Base-by-base conservation (phyloP, 768 basidiomycete genomes). In the Lentinula aciculospora region DNA sequence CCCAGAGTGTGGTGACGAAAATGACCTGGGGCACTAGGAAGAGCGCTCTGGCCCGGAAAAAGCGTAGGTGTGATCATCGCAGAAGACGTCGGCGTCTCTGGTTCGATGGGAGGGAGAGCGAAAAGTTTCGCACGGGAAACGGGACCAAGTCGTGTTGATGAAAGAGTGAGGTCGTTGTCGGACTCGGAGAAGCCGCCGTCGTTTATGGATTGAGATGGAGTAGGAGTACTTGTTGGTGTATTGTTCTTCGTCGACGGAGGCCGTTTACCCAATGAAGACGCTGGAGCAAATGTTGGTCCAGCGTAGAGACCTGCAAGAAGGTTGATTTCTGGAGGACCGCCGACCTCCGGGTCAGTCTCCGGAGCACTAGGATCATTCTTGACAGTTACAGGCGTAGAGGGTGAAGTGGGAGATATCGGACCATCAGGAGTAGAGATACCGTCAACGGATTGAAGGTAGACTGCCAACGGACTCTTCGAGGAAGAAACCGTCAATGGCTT, bases 71-170 rank as follows among this genome's bases (percentile, higher is more conserved):
- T 56, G 27, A 45, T 34, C 72, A 80, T 72, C 1, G 82, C 77
- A 3, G 81, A 78, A 5, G 81, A 81, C 2, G 80, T 79, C 0
- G 75, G 74, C 13, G 72, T 66, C 6, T 70, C 62, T 3, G 79
- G 74, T 1, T 77, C 66, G 4, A 81, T 69, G 0, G 82, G 77
- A 2, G 83, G 76, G 0, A 88, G 78, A 0, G 87, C 77, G 63
- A 88, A 87, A 17, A 89, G 72, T 56, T 84, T 81, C 62, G 81
- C 79, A 19, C 92, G 85, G 27, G 86, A 81, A 5, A 80, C 73
- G 8, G 80, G 79, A 10, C 88, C 89, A 5, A 95, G 76, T 28
- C 92, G 82, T 4, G 85, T 80, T 2, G 86, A 82, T 2, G 93
- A 86, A 19, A 94, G 74, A 45, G 71, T 70, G 21, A 90, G 44